Base-by-base conservation (phyloP, 1,284 basidiomycete genomes). In the Pseudozyma thailandica region DNA sequence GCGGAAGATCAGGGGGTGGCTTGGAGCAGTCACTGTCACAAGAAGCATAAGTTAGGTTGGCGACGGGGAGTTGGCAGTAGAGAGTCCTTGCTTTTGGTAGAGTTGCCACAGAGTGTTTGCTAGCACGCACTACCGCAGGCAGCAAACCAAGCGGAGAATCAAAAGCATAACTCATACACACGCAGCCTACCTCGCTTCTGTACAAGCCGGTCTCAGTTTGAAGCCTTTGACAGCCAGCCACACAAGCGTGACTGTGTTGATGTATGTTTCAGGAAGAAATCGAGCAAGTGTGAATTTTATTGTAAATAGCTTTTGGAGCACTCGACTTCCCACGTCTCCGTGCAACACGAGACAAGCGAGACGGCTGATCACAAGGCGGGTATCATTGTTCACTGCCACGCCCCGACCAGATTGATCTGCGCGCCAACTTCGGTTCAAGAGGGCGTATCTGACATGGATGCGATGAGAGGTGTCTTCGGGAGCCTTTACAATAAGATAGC, bases 171-270 rank as follows among this genome's bases (percentile, higher is more conserved):
- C n/a, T n/a, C n/a, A n/a, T n/a, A 35, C 35, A 26, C 46, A n/a
- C 47, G 44, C 54, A 50, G 55, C 55, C 48, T 41, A 28, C 27
- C 49, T 58, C 55, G 55, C 31, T 50, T 58, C 28, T 25, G 55
- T 26, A 1, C 25, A 50, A 38, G 55, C 55, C 55, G 35, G 55
- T 47, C 43, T 51, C 55, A 58, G 48, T 50, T 33, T 27, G 8
- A 12, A 28, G 25, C 21, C 42, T 10, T 41, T 50, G 46, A 55
- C 45, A 55, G 53, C 27, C 28, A 37, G 31, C 31, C 38, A n/a
- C 30, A 31, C 23, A 25, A 25, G 10, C 5, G 5, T 20, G 35
- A 33, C 21, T 48, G 21, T 21, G 18, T n/a, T n/a, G n/a, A n/a
- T n/a, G n/a, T n/a, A n/a, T n/a, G n/a, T n/a, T n/a, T n/a, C n/a